These are phyloP conservation scores for Haematococcus sp. DNA, from an alignment of 139 green algal genomes.

Conservation along the genomic window DNA sequence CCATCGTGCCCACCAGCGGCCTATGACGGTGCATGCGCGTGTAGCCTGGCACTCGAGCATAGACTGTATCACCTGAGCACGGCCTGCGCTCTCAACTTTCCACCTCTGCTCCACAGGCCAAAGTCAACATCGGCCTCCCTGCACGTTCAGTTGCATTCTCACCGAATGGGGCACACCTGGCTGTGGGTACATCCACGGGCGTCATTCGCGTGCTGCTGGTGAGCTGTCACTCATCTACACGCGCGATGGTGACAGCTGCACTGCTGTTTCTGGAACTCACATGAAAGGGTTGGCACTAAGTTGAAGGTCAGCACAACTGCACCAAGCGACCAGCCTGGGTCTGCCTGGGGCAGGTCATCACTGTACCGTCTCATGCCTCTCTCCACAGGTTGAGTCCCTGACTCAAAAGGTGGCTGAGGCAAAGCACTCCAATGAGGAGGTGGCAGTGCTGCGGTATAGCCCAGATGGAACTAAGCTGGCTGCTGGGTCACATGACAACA, in stretches of 20 bases:
- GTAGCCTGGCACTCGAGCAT: too few species aligned
- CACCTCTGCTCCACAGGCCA: constrained; percentile 18
- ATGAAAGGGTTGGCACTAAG: too few species aligned
- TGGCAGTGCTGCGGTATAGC: constrained; percentile 46
- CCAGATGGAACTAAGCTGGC: constrained; percentile 50
- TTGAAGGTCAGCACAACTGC: too few species aligned
- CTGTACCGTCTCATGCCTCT: too few species aligned
- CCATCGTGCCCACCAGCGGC: too few species aligned
- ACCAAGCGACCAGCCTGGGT: too few species aligned
- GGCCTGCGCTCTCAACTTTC: too few species aligned
- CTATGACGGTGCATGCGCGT: neutral
- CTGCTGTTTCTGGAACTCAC: too few species aligned
- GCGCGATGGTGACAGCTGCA: too few species aligned
- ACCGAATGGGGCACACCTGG: constrained; percentile 54
- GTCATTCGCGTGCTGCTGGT: constrained; percentile 41
- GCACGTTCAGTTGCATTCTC: constrained; percentile 43
- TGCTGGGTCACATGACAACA: constrained; percentile 52
- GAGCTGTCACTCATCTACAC: neutral
- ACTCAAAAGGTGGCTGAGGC: constrained; percentile 42
- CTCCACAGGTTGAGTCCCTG: constrained; percentile 28
- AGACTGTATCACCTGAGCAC: too few species aligned
- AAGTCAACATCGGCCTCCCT: constrained; percentile 43
- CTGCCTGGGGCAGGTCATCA: too few species aligned
- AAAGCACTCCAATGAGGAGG: constrained; percentile 14
- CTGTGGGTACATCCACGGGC: constrained; percentile 46